Conservation (phyloP, 306 rosid species). For the Gillenia trifoliata region DNA sequence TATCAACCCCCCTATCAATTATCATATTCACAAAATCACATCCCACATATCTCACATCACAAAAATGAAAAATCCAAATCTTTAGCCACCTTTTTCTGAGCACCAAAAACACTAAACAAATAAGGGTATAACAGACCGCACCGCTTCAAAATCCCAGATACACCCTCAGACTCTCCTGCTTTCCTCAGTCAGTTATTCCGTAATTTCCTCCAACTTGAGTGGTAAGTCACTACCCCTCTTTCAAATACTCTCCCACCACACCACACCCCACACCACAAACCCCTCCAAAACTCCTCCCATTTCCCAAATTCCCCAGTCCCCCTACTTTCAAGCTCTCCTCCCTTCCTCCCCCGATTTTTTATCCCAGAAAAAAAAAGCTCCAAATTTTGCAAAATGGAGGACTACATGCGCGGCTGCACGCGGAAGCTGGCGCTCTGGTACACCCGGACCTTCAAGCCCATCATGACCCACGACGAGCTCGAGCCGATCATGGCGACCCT, state of each 20-base stretch:
- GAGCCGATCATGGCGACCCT: slow-evolving; percentile 50
- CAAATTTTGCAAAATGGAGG: slow-evolving; percentile 18
- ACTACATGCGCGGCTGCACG: slow-evolving; percentile 34
- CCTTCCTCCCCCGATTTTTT: neutral
- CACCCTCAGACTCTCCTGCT: neutral
- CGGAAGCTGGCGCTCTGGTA: slow-evolving; percentile 47
- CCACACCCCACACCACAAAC: neutral
- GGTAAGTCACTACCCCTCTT: neutral
- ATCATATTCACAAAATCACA: neutral
- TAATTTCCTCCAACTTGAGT: neutral
- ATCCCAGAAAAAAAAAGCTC: neutral
- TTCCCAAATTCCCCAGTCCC: neutral
- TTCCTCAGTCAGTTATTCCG: neutral
- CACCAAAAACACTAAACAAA: neutral
- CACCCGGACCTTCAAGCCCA: slow-evolving; percentile 49
- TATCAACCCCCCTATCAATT: neutral
- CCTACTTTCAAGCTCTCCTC: neutral
- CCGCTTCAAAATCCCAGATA: neutral
- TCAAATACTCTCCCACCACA: neutral
- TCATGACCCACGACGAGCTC: slow-evolving; percentile 56
- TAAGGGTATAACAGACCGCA: neutral
- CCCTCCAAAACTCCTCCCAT: slow-evolving; percentile 4
- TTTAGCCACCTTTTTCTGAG: too few relatives aligned
- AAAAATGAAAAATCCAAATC: too few relatives aligned
- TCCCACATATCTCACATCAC: neutral